Conservation (phyloP, 2,329 filamentous ascomycete genomes). For the Zarea fungicola region DNA sequence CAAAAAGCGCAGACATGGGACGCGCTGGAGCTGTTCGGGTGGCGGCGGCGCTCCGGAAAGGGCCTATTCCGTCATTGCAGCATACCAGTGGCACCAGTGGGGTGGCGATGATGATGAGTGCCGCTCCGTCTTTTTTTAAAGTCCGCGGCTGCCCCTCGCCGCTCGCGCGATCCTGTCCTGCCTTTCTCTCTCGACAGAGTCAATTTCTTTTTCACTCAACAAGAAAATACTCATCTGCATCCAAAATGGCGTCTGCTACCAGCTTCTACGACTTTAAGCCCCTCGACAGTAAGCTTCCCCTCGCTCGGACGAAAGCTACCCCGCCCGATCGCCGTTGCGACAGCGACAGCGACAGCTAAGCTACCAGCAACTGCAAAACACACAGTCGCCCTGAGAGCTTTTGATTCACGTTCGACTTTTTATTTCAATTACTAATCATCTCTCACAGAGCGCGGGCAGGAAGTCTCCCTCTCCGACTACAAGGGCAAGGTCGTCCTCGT, state of each 20-base stretch:
- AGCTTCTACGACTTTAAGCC: conserved; percentile 80
- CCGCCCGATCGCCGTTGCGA: neutral
- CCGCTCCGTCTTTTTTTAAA: conserved; percentile 4
- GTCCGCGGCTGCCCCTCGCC: neutral
- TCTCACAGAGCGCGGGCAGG: conserved; percentile 50
- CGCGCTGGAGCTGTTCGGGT: conserved; percentile 1
- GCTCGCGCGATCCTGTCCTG: neutral
- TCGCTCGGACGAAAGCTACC: conserved; percentile 7
- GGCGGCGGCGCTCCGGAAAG: conserved; percentile 5
- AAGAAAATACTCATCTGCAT: conserved; percentile 1
- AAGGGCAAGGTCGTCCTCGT: conserved; percentile 91
- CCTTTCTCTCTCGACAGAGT: neutral
- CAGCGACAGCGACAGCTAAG: neutral
- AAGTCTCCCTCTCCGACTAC: conserved; percentile 65
- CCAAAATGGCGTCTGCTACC: conserved; percentile 36
- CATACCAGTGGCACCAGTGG: conserved; percentile 1
- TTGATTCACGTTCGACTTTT: neutral
- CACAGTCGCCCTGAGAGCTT: too few species aligned
- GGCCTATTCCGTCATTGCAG: conserved; percentile 2
- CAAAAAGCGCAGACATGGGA: neutral
- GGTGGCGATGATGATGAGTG: neutral
- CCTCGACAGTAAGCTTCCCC: conserved; percentile 61
- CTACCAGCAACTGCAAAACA: neutral
- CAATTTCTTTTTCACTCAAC: neutral
- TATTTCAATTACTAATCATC: neutral